These are phyloP conservation scores for Cryptococcus jaspeensis DNA, from an alignment of 1,284 basidiomycete genomes.

Conservation along the genomic window DNA sequence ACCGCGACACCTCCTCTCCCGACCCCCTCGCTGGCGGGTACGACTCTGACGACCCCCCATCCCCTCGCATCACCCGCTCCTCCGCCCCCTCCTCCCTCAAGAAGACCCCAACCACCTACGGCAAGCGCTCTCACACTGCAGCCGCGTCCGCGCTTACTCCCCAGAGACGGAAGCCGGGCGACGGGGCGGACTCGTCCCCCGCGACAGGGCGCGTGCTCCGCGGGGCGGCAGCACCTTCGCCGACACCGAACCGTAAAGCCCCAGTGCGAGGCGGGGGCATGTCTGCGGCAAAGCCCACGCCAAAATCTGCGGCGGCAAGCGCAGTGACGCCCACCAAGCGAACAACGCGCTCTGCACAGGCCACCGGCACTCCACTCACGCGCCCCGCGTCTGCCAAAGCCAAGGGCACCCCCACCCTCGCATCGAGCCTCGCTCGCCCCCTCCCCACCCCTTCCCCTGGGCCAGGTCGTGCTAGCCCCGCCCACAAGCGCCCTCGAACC, in stretches of 20 bases:
- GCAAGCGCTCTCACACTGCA: too few species aligned
- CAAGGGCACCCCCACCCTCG: slow-evolving; percentile 13
- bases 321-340: slow-evolving; percentile 1
- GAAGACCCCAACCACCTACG: too few species aligned
- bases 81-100: too few species aligned
- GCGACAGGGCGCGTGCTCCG: too few species aligned
- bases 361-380: slow-evolving; percentile 1
- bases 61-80: too few species aligned
- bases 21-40: too few species aligned
- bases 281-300: background rate
- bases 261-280: background rate
- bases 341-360: background rate
- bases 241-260: slow-evolving; percentile 16
- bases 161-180: too few species aligned
- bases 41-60: too few species aligned
- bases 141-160: too few species aligned
- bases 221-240: slow-evolving; percentile 1
- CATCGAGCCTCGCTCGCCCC: slow-evolving; percentile 6
- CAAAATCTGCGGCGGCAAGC: background rate
- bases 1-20: too few species aligned
- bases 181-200: too few species aligned
- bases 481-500: slow-evolving; percentile 10
- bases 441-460: slow-evolving; percentile 18
- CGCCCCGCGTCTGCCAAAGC: background rate
- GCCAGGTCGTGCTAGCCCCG: background rate